Evolutionary conservation across 108 stramenopile genomes (phyloP).

Genomic region (Fistulifera pelliculosa): DNA sequence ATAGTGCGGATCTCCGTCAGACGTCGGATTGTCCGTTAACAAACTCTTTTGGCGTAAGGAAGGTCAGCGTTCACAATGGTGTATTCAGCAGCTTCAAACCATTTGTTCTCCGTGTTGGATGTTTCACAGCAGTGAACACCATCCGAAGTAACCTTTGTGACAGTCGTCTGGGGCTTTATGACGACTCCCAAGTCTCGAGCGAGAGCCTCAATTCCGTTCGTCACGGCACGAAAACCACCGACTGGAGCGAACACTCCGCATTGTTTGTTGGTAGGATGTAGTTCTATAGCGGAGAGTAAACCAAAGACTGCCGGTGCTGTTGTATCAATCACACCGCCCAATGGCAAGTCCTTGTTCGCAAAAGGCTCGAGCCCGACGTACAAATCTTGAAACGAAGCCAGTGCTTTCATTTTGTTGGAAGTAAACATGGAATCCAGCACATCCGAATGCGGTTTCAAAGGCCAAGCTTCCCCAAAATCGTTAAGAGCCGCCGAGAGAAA

Average conservation of each 20-base stretch:
- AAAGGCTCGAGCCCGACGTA: conserved; percentile 88
- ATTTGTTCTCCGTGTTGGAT: conserved; percentile 10
- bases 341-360: conserved; percentile 25
- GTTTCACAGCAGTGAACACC: conserved; percentile 33
- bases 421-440: conserved; percentile 53
- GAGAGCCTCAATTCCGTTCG: conserved; percentile 41
- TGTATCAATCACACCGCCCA: conserved; percentile 57
- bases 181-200: conserved; percentile 46
- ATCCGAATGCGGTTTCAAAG: conserved; percentile 68
- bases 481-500: conserved; percentile 54
- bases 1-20: conserved; percentile 21
- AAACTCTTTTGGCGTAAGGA: conserved; percentile 72
- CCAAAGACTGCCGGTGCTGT: conserved; percentile 91
- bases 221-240: conserved; percentile 77
- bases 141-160: conserved; percentile 25
- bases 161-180: conserved; percentile 33
- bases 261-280: conserved; percentile 63
- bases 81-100: conserved; percentile 63
- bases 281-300: conserved; percentile 81
- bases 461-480: conserved; percentile 55
- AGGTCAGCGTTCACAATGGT: conserved; percentile 86
- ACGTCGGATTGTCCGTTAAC: not conserved
- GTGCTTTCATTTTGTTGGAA: conserved; percentile 57
- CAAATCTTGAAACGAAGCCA: conserved; percentile 88
- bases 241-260: conserved; percentile 77